phyloP scores from a whole-genome alignment of 2,329 filamentous ascomycete species.

The Exophiala oligosperma region DNA sequence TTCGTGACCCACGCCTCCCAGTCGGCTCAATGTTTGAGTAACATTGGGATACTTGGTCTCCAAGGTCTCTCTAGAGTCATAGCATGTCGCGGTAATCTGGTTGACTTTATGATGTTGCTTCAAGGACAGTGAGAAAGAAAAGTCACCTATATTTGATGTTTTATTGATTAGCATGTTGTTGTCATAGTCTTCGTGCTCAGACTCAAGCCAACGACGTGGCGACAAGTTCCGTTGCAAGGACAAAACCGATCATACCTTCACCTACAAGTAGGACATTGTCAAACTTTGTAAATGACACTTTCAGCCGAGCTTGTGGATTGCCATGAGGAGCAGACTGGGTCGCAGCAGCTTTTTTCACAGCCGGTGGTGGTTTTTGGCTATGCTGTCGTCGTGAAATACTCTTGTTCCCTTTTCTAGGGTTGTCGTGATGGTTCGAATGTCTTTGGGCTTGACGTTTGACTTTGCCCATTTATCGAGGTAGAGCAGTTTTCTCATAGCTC shows the following conservation, averaged over 20 bases:
- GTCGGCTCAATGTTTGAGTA: slow-evolving; percentile 8
- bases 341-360: neutral
- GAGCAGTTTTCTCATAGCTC: neutral
- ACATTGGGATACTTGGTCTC: slow-evolving; percentile 73
- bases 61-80: slow-evolving; percentile 51
- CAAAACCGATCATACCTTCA: slow-evolving; percentile 39
- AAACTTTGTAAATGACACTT: slow-evolving; percentile 39
- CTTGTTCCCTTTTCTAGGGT: slow-evolving; percentile 8
- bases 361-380: slow-evolving; percentile 15
- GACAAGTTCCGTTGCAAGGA: neutral
- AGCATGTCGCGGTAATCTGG: slow-evolving; percentile 44
- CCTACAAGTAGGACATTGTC: slow-evolving; percentile 47
- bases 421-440: slow-evolving; percentile 20
- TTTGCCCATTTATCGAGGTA: slow-evolving; percentile 19
- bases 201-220: too few species aligned
- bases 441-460: slow-evolving; percentile 19
- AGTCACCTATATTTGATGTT: slow-evolving; percentile 39
- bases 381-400: slow-evolving; percentile 20
- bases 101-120: slow-evolving; percentile 42
- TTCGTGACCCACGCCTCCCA: neutral
- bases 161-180: slow-evolving; percentile 19
- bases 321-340: neutral
- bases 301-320: slow-evolving; percentile 7
- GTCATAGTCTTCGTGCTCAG: neutral
- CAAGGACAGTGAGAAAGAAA: slow-evolving; percentile 49